Evolutionary conservation across 306 rosid genomes (phyloP), one percentile per base, ranked within the genome.

Genomic region (Crataegus laevigata): DNA sequence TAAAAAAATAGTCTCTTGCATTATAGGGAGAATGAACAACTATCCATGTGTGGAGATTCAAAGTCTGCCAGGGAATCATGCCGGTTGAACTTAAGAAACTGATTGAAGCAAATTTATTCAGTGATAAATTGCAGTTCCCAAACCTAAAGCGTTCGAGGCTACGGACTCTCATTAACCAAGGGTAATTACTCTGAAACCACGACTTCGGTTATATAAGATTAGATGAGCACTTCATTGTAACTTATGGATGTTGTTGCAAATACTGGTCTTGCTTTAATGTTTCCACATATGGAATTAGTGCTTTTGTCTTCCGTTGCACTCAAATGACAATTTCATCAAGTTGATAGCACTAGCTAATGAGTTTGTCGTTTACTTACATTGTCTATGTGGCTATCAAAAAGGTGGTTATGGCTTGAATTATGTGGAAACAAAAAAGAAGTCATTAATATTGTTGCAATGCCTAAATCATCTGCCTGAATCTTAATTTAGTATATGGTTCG

Each of bases 121-220:
- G 98, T 6, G 98, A 94, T 82, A 94, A 94, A 81, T 83, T 94
- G 88, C 98, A 94, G 74, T 94, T 94, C 80, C 98, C 98, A 18
- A 90, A 86, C 82, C 96, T 91, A 26, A 94, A 91, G 59, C 89
- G 89, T 79, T 94, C 97, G 2, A 89, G 97, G 85, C 78, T 94
- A 55, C 87, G 97, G 69, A 91, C 97, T 77, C 96, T 94, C 64
- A 94, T 94, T 69, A 94, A 94, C 81, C 98, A 94, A 84, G 90
- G 98, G 98, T 91, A 84, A 68, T 66, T 29, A 73, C 40, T 67
- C 60, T 58, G 1, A 18, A 32, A 54, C 17, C 67, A 10, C 21
- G 17, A 13, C 71, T 71, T 68, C n/a, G 54, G 47, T 57, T 43
- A n/a, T 15, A 54, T 28, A 59, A 51, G 22, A 45, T 32, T 57